A percentile compares a stretch with the other conserved stretches of the same genome.
These are phyloP conservation scores for Penicillium malachiteum DNA, from an alignment of 495 filamentous ascomycete genomes.

Conservation along the genomic window DNA sequence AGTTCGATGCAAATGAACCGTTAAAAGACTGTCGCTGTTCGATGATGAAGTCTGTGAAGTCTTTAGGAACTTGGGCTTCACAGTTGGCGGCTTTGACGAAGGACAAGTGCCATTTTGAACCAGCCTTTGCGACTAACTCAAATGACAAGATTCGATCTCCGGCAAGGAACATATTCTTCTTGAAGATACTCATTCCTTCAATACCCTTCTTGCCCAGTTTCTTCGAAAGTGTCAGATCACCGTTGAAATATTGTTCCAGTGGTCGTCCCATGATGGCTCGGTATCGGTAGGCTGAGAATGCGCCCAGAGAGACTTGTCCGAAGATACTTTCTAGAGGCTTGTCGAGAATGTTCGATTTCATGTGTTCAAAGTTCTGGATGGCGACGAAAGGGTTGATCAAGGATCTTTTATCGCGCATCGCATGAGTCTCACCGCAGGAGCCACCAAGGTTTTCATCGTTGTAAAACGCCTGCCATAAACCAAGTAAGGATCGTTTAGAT, in stretches of 20 bases:
- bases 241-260: constrained; percentile 97
- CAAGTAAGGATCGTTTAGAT: constrained; percentile 80
- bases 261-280: constrained; percentile 96
- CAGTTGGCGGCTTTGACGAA: constrained; percentile 98
- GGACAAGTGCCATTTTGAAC: constrained; percentile 94
- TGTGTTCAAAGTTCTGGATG: constrained; percentile 98
- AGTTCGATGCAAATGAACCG: constrained; percentile 86
- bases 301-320: constrained; percentile 94
- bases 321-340: constrained; percentile 96
- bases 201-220: constrained; percentile 95
- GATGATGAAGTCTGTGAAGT: constrained; percentile 78
- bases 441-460: constrained; percentile 97
- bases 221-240: constrained; percentile 93
- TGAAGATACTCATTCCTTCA: constrained; percentile 99
- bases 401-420: constrained; percentile 89
- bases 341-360: constrained; percentile 96
- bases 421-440: constrained; percentile 97
- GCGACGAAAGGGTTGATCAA: constrained; percentile 92
- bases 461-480: constrained; percentile 96
- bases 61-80: constrained; percentile 96
- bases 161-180: constrained; percentile 99
- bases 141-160: constrained; percentile 99
- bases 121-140: constrained; percentile 95
- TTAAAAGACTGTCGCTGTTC: constrained; percentile 91
- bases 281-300: constrained; percentile 97